A percentile compares a stretch with the other conserved stretches of the same genome.
These are phyloP conservation scores for Backusella australiensis DNA, from an alignment of 192 early-diverging fungal genomes.

Conservation along the genomic window DNA sequence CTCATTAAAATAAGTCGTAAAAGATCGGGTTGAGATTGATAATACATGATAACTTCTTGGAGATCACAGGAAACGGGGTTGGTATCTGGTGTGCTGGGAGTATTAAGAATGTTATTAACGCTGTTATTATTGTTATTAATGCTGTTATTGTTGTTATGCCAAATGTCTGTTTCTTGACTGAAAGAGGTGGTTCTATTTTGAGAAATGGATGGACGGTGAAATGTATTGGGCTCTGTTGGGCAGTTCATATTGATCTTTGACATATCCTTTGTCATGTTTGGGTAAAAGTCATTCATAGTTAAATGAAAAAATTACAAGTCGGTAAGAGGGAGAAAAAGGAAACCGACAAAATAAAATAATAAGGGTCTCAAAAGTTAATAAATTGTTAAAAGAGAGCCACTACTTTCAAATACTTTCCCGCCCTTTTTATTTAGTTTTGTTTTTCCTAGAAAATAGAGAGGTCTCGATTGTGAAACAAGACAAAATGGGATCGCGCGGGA, in stretches of 20 bases:
- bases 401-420: slow-evolving; percentile 12
- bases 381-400: not conserved
- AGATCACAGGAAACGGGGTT: slow-evolving; percentile 38
- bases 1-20: slow-evolving; percentile 50
- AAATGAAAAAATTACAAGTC: not conserved
- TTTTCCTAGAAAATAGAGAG: slow-evolving; percentile 5
- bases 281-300: slow-evolving; percentile 17
- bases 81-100: not conserved
- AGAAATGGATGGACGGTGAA: not conserved
- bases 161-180: not conserved
- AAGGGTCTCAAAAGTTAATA: slow-evolving; percentile 5
- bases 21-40: slow-evolving; percentile 48
- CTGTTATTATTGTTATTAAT: not conserved
- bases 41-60: slow-evolving; percentile 47
- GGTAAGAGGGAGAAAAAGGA: not conserved
- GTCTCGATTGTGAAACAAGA: slow-evolving; percentile 8
- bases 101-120: not conserved
- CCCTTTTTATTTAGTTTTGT: slow-evolving; percentile 10
- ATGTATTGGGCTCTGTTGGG: not conserved
- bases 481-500: slow-evolving; percentile 15
- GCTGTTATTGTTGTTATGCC: not conserved
- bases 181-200: not conserved
- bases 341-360: not conserved
- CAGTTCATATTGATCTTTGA: not conserved
- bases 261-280: not conserved